These are phyloP conservation scores for Nemania serpens DNA, from an alignment of 2,329 filamentous ascomycete genomes.

Conservation along the genomic window DNA sequence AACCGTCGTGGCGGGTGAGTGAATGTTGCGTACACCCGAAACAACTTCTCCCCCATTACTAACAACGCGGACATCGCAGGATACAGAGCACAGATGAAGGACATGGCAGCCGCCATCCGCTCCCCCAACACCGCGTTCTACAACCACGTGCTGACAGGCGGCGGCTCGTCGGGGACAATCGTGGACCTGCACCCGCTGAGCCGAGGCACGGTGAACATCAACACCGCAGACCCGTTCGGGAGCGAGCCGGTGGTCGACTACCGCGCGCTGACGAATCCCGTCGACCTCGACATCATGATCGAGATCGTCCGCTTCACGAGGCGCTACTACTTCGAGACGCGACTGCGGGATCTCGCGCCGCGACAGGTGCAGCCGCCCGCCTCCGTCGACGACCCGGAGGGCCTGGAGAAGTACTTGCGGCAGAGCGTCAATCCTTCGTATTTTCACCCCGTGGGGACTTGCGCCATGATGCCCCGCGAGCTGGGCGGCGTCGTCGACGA, in stretches of 20 bases:
- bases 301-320: constrained; percentile 46
- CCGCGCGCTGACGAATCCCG: constrained; percentile 45
- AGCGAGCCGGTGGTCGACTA: constrained; percentile 47
- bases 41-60: not conserved
- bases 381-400: constrained; percentile 41
- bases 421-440: constrained; percentile 34
- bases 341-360: constrained; percentile 42
- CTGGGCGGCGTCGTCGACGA: constrained; percentile 52
- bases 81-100: constrained; percentile 46
- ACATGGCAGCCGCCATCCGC: constrained; percentile 43
- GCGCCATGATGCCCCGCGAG: constrained; percentile 50
- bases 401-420: constrained; percentile 36
- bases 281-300: constrained; percentile 45
- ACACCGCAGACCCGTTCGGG: constrained; percentile 44
- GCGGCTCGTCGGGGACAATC: constrained; percentile 32
- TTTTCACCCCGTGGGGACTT: constrained; percentile 51
- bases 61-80: constrained; percentile 30
- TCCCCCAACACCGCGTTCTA: constrained; percentile 45
- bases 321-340: constrained; percentile 45
- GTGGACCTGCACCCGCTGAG: constrained; percentile 43
- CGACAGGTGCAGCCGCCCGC: constrained; percentile 41
- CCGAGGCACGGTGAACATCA: constrained; percentile 46
- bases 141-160: constrained; percentile 41
- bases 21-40: not conserved
- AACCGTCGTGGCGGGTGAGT: constrained; percentile 41